A percentile compares a stretch with the other conserved stretches of the same genome.
Conservation (phyloP, 495 filamentous ascomycete genomes). For the Amphirosellinia nigrospora region DNA sequence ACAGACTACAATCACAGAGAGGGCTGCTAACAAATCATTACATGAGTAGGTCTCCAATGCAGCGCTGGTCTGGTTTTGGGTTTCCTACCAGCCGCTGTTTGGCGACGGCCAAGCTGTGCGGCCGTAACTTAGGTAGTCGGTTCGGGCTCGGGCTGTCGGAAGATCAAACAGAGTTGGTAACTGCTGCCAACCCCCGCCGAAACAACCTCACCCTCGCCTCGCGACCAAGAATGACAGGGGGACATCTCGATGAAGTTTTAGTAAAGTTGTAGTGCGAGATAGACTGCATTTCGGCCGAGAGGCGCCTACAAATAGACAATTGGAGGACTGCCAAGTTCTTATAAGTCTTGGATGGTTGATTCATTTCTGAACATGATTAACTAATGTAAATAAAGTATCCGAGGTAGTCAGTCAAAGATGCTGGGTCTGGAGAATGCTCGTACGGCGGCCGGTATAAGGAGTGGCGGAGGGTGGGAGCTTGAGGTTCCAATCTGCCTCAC, state of each 20-base stretch:
- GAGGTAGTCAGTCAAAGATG: no score
- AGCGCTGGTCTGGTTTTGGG: not conserved
- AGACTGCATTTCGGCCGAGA: constrained; percentile 6
- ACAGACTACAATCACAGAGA: not conserved
- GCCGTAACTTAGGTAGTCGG: no score
- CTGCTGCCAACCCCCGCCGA: not conserved
- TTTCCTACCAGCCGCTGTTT: not conserved
- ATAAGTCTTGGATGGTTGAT: not conserved
- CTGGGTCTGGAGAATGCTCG: not conserved
- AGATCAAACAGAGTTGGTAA: constrained; percentile 14
- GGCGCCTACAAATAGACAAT: constrained; percentile 14
- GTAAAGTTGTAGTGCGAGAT: not conserved
- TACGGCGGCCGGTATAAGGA: not conserved
- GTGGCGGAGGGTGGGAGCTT: not conserved
- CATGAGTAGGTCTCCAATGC: constrained; percentile 1
- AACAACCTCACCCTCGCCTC: not conserved
- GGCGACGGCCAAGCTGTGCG: not conserved
- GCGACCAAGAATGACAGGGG: not conserved
- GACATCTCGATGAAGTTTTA: not conserved
- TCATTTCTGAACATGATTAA: not conserved
- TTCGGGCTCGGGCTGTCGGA: not conserved
- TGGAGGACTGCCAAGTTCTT: constrained; percentile 14
- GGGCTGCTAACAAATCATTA: not conserved
- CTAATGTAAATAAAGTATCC: no score
- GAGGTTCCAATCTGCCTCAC: not conserved